phyloP scores from a whole-genome alignment of 2,329 filamentous ascomycete species.

The Aspergillus awamori region DNA sequence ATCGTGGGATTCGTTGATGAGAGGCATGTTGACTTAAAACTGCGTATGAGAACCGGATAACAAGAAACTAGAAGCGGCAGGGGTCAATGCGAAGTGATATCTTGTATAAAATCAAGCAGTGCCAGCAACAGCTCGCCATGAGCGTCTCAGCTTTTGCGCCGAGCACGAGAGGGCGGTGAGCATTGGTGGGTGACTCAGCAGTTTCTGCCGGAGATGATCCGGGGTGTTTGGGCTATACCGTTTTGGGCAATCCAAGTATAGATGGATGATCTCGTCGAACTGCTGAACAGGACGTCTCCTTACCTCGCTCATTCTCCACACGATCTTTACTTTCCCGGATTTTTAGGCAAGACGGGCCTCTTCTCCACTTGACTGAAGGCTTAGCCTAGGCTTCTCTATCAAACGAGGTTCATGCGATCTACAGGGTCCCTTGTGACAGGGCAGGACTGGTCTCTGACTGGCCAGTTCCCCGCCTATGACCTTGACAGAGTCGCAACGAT shows the following conservation, averaged over 20 bases:
- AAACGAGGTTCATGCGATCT: neutral
- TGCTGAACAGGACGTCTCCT: neutral
- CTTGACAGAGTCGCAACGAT: neutral
- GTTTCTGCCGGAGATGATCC: neutral
- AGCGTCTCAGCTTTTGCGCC: constrained; percentile 5
- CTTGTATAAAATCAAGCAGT: neutral
- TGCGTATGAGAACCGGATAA: neutral
- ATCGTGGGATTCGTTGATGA: constrained; percentile 72
- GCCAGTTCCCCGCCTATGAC: neutral
- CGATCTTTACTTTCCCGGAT: neutral
- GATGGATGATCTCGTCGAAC: neutral
- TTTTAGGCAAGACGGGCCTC: neutral
- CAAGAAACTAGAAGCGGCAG: neutral
- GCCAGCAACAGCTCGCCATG: neutral
- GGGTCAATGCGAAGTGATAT: neutral
- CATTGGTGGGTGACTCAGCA: neutral
- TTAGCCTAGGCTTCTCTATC: neutral
- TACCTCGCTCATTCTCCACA: neutral
- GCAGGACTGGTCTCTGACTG: neutral
- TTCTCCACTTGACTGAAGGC: neutral
- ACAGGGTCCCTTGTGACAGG: neutral
- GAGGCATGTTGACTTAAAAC: constrained; percentile 57
- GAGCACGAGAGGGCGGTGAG: constrained; percentile 1
- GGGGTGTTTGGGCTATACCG: neutral
- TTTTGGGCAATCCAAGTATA: neutral